Percentiles rank a stretch among this genome's conserved stretches.
Conservation (phyloP, 2,329 filamentous ascomycete genomes). For the Myriosclerotinia scirpicola region DNA sequence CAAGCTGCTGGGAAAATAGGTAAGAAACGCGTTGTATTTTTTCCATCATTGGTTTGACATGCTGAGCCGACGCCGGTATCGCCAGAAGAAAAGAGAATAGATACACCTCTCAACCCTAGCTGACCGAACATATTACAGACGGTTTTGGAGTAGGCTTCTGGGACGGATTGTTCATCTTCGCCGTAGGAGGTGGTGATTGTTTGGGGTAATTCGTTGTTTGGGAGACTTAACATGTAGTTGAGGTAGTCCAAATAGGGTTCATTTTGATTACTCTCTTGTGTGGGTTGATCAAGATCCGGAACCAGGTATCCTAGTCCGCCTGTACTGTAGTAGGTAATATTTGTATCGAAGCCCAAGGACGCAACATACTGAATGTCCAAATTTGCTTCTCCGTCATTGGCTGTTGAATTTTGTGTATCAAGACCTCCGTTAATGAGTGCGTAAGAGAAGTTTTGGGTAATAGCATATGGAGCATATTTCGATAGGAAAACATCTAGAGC, state of each 20-base stretch:
- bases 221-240: conserved; percentile 53
- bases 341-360: conserved; percentile 53
- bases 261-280: conserved; percentile 56
- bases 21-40: conserved; percentile 54
- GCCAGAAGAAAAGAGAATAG: conserved; percentile 60
- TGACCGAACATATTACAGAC: conserved; percentile 64
- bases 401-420: conserved; percentile 42
- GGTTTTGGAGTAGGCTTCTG: conserved; percentile 57
- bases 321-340: conserved; percentile 55
- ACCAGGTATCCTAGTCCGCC: conserved; percentile 49
- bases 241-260: conserved; percentile 67
- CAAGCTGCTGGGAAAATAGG: conserved; percentile 65
- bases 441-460: conserved; percentile 35
- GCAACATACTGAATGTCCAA: conserved; percentile 52
- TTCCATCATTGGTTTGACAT: conserved; percentile 61
- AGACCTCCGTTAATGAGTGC: conserved; percentile 39
- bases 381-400: conserved; percentile 41
- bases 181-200: conserved; percentile 66
- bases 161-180: conserved; percentile 65
- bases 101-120: conserved; percentile 63
- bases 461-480: conserved; percentile 30
- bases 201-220: conserved; percentile 53
- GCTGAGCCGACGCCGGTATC: conserved; percentile 53
- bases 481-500: conserved; percentile 30
- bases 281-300: conserved; percentile 45